Evolutionary conservation across 768 basidiomycete genomes (phyloP).

Genomic region (Boletellus ananiceps): DNA sequence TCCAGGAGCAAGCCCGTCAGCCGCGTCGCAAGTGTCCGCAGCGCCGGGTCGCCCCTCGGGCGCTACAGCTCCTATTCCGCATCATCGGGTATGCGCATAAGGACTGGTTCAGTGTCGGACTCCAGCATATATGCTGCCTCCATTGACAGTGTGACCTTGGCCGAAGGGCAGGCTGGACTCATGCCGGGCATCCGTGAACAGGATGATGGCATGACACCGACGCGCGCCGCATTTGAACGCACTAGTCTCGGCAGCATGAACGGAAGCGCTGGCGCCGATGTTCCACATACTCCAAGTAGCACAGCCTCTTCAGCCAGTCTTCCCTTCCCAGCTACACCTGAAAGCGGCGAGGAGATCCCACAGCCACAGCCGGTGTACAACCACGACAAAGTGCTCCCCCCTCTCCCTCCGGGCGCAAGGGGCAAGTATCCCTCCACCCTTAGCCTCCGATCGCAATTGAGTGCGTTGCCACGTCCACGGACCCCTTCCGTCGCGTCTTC

Average conservation of each 20-base stretch:
- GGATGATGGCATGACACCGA: slow-evolving; percentile 28
- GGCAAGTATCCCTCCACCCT: slow-evolving; percentile 21
- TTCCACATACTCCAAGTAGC: slow-evolving; percentile 28
- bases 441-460: slow-evolving; percentile 9
- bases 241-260: slow-evolving; percentile 24
- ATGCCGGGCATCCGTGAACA: slow-evolving; percentile 30
- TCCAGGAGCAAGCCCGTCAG: slow-evolving; percentile 19
- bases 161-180: slow-evolving; percentile 9
- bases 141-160: not conserved
- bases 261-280: slow-evolving; percentile 12
- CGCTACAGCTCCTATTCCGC: slow-evolving; percentile 19
- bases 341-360: slow-evolving; percentile 19
- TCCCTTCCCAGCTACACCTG: slow-evolving; percentile 27
- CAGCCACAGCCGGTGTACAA: slow-evolving; percentile 10
- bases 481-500: slow-evolving; percentile 34
- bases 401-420: slow-evolving; percentile 19
- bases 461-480: slow-evolving; percentile 23
- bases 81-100: slow-evolving; percentile 10
- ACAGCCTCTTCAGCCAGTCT: slow-evolving; percentile 29
- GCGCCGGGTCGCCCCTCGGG: slow-evolving; percentile 20
- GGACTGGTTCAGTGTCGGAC: slow-evolving; percentile 18
- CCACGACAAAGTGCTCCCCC: slow-evolving; percentile 31
- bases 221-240: slow-evolving; percentile 26
- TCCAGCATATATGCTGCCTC: slow-evolving; percentile 16
- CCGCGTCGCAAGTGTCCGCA: slow-evolving; percentile 20